A percentile compares a stretch with the other conserved stretches of the same genome.
Conservation (phyloP, 805 yeast species). For the Candida pseudoglaebosa region DNA sequence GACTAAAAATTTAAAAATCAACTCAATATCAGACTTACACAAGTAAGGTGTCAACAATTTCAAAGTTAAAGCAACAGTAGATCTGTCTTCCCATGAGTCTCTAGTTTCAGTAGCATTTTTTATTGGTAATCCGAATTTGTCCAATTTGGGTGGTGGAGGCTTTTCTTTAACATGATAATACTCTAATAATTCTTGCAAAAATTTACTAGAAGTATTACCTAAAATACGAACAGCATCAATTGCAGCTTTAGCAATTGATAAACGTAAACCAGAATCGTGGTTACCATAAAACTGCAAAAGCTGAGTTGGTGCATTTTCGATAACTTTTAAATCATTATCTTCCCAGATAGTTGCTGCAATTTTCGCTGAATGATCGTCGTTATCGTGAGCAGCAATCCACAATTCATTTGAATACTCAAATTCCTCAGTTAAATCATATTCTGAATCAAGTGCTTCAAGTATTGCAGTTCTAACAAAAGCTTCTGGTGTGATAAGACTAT, state of each 20-base stretch:
- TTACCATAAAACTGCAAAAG: slow-evolving; percentile 51
- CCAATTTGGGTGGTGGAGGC: slow-evolving; percentile 75
- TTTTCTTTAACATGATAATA: slow-evolving; percentile 57
- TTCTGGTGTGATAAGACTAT: slow-evolving; percentile 55
- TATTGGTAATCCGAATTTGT: slow-evolving; percentile 74
- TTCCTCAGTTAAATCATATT: slow-evolving; percentile 55
- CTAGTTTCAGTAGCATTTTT: slow-evolving; percentile 55
- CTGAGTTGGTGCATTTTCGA: slow-evolving; percentile 39
- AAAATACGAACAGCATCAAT: slow-evolving; percentile 49
- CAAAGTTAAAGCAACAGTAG: slow-evolving; percentile 73
- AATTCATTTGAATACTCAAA: slow-evolving; percentile 58
- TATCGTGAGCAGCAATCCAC: slow-evolving; percentile 76
- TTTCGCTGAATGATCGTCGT: slow-evolving; percentile 55
- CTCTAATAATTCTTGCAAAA: slow-evolving; percentile 45
- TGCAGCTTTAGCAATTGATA: slow-evolving; percentile 68
- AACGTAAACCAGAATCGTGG: slow-evolving; percentile 62
- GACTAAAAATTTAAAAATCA: slow-evolving; percentile 60
- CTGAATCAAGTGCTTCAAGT: slow-evolving; percentile 81
- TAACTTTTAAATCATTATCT: slow-evolving; percentile 59
- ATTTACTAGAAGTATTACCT: slow-evolving; percentile 20
- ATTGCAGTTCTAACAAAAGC: slow-evolving; percentile 73
- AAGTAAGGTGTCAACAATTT: slow-evolving; percentile 52
- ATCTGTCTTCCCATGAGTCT: slow-evolving; percentile 82
- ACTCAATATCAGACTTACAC: slow-evolving; percentile 38
- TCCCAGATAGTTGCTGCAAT: slow-evolving; percentile 82